These are phyloP conservation scores for Peronospora belbahrii DNA, from an alignment of 352 stramenopile genomes.

Conservation along the genomic window DNA sequence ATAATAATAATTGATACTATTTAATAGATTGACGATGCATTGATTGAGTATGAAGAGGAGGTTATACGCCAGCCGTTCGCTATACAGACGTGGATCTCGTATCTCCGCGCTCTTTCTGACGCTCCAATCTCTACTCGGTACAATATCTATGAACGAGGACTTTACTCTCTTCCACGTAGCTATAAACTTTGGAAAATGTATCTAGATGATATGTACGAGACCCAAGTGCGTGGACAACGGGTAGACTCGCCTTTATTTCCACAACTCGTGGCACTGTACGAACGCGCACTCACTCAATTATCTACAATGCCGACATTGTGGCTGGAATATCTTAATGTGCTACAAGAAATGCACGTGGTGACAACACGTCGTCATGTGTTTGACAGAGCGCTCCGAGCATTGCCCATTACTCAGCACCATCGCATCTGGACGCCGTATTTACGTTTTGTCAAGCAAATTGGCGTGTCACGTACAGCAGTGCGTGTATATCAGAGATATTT, in stretches of 20 bases:
- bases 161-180: conserved; percentile 81
- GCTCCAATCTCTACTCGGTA: conserved; percentile 25
- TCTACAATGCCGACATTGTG: conserved; percentile 96
- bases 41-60: conserved; percentile 79
- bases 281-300: conserved; percentile 88
- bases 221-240: conserved; percentile 51
- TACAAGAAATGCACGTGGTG: conserved; percentile 69
- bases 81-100: conserved; percentile 77
- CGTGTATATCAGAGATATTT: conserved; percentile 84
- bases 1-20: neutral
- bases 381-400: conserved; percentile 90
- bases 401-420: conserved; percentile 97
- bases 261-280: conserved; percentile 55
- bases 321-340: conserved; percentile 83
- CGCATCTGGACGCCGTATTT: conserved; percentile 93
- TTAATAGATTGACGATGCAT: conserved; percentile 11
- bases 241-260: conserved; percentile 41
- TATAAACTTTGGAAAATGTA: conserved; percentile 95
- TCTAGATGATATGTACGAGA: conserved; percentile 62
- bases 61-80: conserved; percentile 75
- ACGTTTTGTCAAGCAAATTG: conserved; percentile 77
- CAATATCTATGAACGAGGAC: conserved; percentile 80
- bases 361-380: conserved; percentile 86
- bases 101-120: conserved; percentile 35
- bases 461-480: conserved; percentile 73